Base-by-base conservation (phyloP, 176 grass and related monocot species). In the Musa schizocarpa region DNA sequence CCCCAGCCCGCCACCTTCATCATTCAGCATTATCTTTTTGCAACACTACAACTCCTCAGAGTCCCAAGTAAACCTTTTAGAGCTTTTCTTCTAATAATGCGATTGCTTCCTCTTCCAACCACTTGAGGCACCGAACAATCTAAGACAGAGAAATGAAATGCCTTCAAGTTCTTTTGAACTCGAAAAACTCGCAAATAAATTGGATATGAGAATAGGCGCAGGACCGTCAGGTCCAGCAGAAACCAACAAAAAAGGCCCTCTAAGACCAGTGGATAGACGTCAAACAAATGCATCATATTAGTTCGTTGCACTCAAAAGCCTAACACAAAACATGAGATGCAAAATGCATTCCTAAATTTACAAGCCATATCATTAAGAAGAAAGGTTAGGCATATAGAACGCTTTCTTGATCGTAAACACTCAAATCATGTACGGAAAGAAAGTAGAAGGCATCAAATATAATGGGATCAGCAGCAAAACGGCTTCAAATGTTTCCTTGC, bases 1-100 rank as follows among this genome's bases (percentile, higher is more conserved):
- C 71, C 70, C 76, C 14, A 62, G 73, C 50, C 54, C 59, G 62
- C 77, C 29, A 16, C n/a, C 17, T 13, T 87, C 81, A 75, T 71
- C 71, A 71, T 63, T 71, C 54, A 50, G 69, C 85, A 83, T 87
- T 66, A 68, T 68, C 63, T 69, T 27, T 64, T 49, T 48, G 26
- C 53, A 65, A 13, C 9, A 66, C 20, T 25, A 74, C 16, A n/a
- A 1, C 68, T 48, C 16, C 24, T 66, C 22, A 43, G 4, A 43
- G 24, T 26, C 22, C 11, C 34, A 43, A 43, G 34, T 43, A 43
- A 43, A 43, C 34, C 63, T 20, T 66, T 26, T 66, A 12, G 13
- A 29, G 12, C 21, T 13, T 29, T 66, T 66, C 25, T 26, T 26
- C 63, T 66, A 66, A 29, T 26, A 51, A 63, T 9, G 52, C 50